A percentile compares a stretch with the other conserved stretches of the same genome.
Conservation (phyloP, 1,284 basidiomycete species). For the Boletus sp. region DNA sequence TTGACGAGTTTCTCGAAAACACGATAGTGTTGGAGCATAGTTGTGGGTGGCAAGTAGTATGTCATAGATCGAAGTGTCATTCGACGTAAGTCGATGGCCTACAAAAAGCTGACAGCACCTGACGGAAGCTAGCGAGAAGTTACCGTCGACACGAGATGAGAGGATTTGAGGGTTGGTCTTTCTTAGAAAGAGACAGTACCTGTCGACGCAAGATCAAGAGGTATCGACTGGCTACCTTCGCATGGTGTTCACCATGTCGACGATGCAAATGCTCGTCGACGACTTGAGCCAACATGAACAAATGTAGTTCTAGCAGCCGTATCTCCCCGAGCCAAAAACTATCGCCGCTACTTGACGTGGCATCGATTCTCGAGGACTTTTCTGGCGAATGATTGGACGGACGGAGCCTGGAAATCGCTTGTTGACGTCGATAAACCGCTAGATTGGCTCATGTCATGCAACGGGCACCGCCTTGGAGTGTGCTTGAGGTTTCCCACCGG, state of each 20-base stretch:
- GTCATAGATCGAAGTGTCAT: not conserved
- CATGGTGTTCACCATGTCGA: no score
- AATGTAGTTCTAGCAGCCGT: no score
- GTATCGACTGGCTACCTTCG: no score
- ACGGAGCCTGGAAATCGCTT: conserved; percentile 5
- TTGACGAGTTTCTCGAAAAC: not conserved
- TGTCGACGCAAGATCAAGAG: no score
- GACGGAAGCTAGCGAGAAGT: no score
- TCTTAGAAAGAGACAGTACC: no score
- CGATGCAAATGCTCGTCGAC: no score
- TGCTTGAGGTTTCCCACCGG: conserved; percentile 3
- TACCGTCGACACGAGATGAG: no score
- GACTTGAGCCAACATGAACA: no score
- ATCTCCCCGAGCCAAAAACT: not conserved
- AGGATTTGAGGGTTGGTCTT: no score
- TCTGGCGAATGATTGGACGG: no score
- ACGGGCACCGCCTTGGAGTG: conserved; percentile 9
- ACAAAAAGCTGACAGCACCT: not conserved
- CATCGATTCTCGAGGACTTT: not conserved
- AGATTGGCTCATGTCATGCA: conserved; percentile 4
- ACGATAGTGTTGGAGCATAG: not conserved
- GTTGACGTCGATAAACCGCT: conserved; percentile 7
- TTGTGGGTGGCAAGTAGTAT: not conserved
- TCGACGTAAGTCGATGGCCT: not conserved
- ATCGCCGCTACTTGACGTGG: not conserved